Evolutionary conservation across 2,329 filamentous ascomycete species (phyloP).

Genomic region (Penicillium sp.): DNA sequence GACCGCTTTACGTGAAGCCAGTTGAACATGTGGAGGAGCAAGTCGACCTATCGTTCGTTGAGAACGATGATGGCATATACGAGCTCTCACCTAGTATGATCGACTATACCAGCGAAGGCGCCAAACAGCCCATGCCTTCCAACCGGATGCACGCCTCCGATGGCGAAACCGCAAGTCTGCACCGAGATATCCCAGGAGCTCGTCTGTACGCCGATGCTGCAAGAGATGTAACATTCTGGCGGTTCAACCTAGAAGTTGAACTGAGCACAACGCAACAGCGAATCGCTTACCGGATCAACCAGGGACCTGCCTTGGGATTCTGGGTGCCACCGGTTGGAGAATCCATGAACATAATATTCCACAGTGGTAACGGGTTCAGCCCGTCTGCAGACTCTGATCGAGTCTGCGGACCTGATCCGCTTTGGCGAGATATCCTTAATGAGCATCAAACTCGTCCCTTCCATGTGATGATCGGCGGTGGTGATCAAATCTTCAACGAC

Average conservation of each 20-base stretch:
- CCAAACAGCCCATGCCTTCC: constrained; percentile 40
- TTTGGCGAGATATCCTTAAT: constrained; percentile 95
- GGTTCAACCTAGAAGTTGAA: constrained; percentile 91
- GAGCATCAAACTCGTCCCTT: constrained; percentile 84
- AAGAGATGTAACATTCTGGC: constrained; percentile 87
- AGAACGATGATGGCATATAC: constrained; percentile 75
- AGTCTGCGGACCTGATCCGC: constrained; percentile 83
- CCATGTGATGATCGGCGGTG: constrained; percentile 95
- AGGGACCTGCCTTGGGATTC: constrained; percentile 77
- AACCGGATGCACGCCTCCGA: constrained; percentile 47
- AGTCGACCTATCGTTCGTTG: constrained; percentile 67
- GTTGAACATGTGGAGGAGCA: constrained; percentile 76
- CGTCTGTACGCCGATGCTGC: constrained; percentile 76
- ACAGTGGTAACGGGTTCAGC: constrained; percentile 95
- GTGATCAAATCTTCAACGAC: constrained; percentile 96
- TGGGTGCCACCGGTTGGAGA: constrained; percentile 82
- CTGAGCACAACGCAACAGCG: constrained; percentile 67
- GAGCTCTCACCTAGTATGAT: constrained; percentile 51
- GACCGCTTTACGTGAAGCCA: constrained; percentile 78
- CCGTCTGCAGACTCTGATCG: constrained; percentile 65
- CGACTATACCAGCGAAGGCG: constrained; percentile 33
- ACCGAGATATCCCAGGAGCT: constrained; percentile 72
- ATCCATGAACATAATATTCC: constrained; percentile 97
- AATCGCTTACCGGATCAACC: constrained; percentile 91
- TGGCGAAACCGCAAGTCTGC: constrained; percentile 71